Evolutionary conservation across 2,329 filamentous ascomycete genomes (phyloP).

Genomic region (Triangularia setosa): DNA sequence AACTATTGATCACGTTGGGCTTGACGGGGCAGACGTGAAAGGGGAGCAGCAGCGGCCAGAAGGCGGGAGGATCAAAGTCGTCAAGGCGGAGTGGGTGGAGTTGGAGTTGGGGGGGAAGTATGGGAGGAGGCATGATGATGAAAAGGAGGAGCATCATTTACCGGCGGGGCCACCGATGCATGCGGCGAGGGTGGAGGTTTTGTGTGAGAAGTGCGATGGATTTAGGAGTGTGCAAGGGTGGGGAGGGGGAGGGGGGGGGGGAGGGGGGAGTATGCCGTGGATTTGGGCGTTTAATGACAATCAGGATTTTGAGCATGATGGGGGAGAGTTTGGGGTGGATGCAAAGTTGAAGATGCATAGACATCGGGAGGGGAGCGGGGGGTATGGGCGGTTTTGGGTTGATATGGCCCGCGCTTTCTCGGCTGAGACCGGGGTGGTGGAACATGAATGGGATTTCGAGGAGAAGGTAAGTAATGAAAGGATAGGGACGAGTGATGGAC

Average conservation of each 20-base stretch:
- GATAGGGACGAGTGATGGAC: constrained; percentile 9
- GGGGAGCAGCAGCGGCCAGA: neutral
- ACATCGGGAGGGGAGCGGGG: constrained; percentile 13
- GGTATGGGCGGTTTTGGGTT: constrained; percentile 19
- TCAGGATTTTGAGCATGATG: constrained; percentile 11
- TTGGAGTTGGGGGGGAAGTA: neutral
- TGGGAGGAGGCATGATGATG: neutral
- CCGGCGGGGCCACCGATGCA: neutral
- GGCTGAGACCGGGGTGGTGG: neutral
- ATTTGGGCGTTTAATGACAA: constrained; percentile 22
- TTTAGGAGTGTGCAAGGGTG: constrained; percentile 3
- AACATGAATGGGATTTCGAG: neutral
- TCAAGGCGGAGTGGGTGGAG: neutral
- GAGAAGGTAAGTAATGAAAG: neutral
- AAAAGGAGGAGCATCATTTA: constrained; percentile 9
- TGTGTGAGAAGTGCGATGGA: constrained; percentile 14
- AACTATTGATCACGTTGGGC: neutral
- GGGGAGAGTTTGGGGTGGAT: neutral
- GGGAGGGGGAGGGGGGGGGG: neutral
- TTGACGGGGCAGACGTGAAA: neutral
- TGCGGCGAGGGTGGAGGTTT: constrained; percentile 2
- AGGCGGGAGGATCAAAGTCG: neutral
- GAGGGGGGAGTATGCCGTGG: constrained; percentile 8
- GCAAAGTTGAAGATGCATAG: constrained; percentile 18
- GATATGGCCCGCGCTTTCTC: constrained; percentile 13